Percentiles rank a stretch among this genome's conserved stretches.
Evolutionary conservation across 495 filamentous ascomycete genomes (phyloP).

Genomic region (Beverwykella pulmonaria): DNA sequence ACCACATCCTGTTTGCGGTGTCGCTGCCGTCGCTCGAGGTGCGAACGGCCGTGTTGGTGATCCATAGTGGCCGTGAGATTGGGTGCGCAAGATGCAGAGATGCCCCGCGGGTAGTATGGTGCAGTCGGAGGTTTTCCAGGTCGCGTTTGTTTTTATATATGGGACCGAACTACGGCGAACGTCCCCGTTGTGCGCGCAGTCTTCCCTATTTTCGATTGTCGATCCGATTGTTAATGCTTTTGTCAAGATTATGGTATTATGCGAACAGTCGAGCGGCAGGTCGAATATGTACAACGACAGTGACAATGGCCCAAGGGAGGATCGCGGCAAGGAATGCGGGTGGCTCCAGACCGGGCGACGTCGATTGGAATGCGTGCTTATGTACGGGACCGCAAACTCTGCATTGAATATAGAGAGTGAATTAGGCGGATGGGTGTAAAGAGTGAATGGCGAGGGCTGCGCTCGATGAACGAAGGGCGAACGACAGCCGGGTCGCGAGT

Average conservation of each 20-base stretch:
- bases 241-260: background rate
- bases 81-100: background rate
- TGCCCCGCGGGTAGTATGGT: background rate
- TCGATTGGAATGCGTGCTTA: constrained; percentile 22
- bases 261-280: background rate
- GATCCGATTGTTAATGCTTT: background rate
- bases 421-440: constrained; percentile 22
- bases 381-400: background rate
- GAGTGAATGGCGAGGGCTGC: constrained; percentile 40
- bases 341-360: constrained; percentile 19
- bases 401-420: constrained; percentile 32
- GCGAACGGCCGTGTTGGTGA: constrained; percentile 12
- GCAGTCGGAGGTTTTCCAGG: background rate
- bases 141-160: background rate
- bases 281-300: constrained; percentile 18
- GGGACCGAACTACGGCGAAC: background rate
- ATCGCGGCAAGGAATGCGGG: constrained; percentile 36
- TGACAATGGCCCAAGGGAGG: constrained; percentile 11
- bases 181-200: background rate
- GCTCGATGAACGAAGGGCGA: constrained; percentile 42
- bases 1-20: constrained; percentile 28
- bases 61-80: background rate
- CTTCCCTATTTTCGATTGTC: background rate
- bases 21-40: constrained; percentile 17
- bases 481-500: constrained; percentile 40